phyloP scores from a whole-genome alignment of 805 yeast genomes.

The Kodamaea neixiangensis region DNA sequence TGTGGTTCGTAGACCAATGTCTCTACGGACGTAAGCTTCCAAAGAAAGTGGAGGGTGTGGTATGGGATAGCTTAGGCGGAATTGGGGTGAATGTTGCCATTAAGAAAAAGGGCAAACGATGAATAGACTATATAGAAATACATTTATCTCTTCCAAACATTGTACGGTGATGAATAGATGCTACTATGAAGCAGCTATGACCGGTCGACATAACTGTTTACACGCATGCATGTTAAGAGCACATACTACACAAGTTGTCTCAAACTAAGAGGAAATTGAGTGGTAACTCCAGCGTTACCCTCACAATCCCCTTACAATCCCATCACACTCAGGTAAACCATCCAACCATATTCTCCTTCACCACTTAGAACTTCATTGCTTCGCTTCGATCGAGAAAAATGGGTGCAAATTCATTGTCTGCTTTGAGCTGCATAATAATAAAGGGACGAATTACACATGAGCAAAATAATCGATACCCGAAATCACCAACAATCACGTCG shows the following conservation, averaged over 20 bases:
- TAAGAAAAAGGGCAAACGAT: slow-evolving; percentile 33
- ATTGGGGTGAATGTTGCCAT: slow-evolving; percentile 43
- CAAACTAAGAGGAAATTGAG: too few relatives aligned
- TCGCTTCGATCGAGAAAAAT: not conserved
- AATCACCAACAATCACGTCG: not conserved
- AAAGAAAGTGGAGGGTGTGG: slow-evolving; percentile 56
- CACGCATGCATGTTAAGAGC: too few relatives aligned
- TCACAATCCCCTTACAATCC: too few relatives aligned
- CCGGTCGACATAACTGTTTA: too few relatives aligned
- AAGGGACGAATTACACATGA: not conserved
- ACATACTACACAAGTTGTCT: too few relatives aligned
- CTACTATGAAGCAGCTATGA: too few relatives aligned
- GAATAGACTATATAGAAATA: not conserved
- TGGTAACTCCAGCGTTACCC: too few relatives aligned
- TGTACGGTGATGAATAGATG: not conserved
- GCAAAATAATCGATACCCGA: not conserved
- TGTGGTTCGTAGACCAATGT: slow-evolving; percentile 97
- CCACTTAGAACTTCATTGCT: too few relatives aligned
- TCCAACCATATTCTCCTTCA: too few relatives aligned
- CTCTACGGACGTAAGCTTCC: slow-evolving; percentile 92
- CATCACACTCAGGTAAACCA: too few relatives aligned
- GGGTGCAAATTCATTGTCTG: not conserved
- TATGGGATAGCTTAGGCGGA: slow-evolving; percentile 78
- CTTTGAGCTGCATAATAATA: not conserved
- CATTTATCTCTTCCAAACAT: not conserved